Conservation (phyloP, 148 eudicot genomes). For the Silene conica region DNA sequence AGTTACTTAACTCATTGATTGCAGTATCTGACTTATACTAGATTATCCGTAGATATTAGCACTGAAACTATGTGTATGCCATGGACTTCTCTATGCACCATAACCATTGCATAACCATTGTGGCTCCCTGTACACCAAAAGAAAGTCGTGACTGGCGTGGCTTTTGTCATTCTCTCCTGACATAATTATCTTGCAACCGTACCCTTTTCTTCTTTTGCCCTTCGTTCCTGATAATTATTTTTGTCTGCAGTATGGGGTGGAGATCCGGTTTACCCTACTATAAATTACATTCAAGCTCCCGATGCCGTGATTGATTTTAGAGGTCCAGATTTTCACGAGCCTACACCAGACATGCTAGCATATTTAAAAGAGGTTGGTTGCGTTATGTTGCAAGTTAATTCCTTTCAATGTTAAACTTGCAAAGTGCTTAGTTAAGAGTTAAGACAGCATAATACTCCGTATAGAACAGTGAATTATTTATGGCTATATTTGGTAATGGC, state of each 20-base stretch:
- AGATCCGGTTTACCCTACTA: constrained; percentile 97
- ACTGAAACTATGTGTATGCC: neutral
- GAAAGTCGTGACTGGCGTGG: neutral
- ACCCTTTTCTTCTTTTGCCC: neutral
- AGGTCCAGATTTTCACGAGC: constrained; percentile 98
- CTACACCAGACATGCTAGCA: constrained; percentile 80
- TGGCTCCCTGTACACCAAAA: too few relatives aligned
- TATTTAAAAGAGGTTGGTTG: constrained; percentile 74
- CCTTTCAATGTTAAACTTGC: neutral
- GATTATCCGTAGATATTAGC: neutral
- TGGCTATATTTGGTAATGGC: neutral
- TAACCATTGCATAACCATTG: too few relatives aligned
- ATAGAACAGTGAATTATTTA: neutral
- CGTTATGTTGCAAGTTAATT: constrained; percentile 1
- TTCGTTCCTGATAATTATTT: neutral
- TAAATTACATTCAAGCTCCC: constrained; percentile 97
- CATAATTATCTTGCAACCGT: neutral
- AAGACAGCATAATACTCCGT: neutral
- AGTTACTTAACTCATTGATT: neutral
- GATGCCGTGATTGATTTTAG: constrained; percentile 79
- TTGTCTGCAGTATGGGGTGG: constrained; percentile 96
- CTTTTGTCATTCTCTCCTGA: constrained; percentile 6
- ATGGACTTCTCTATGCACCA: neutral
- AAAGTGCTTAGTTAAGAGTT: neutral
- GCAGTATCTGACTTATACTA: neutral